Evolutionary conservation across 495 filamentous ascomycete genomes (phyloP), one percentile per base, ranked within the genome.

Genomic region (Cercophora newfieldiana): DNA sequence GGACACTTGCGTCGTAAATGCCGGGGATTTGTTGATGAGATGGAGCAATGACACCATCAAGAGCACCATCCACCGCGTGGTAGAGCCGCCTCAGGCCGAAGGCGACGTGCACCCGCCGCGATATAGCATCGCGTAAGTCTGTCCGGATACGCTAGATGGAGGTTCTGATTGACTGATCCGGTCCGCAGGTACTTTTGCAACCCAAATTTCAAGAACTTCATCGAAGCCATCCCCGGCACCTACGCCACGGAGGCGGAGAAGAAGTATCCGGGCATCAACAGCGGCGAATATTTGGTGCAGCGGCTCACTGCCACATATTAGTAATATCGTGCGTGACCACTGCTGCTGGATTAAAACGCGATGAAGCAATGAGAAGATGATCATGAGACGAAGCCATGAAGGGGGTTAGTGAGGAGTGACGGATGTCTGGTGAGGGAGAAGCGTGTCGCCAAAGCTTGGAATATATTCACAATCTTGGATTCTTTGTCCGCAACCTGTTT

Each of bases 1-100:
- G 29, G 90, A 87, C 58, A 93, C 93, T 3, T 89, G 95, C 61
- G 92, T 98, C 6, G 85, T 98, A 30, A 97, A 98, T 75, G 94
- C 93, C 1, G 94, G 93, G 1, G 94, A 98, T 77, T 67, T 97
- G 69, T 77, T 98, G 50, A 89, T 92, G 2, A 79, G 94, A 30
- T 98, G 94, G 94, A 91, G 88, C 48, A 98, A 97, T 72, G 92
- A 94, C 70, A 87, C 85, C 5, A 94, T 98, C 73, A 90, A 89
- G 78, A 92, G 88, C 65, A 98, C 94, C 0, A 86, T 90, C 59
- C 94, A 98, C 74, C 86, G 93, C 22, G 94, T 97, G 1, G 90
- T 97, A 10, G 89, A 97, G 77, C 94, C 94, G 6, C 91, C 90
- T 3, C 68, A 71, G 24, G 72, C 71, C 10, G 77, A 77, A 19